A percentile compares a stretch with the other conserved stretches of the same genome.
phyloP scores from a whole-genome alignment of 2,329 filamentous ascomycete genomes.

The Xylariaceae sp. region DNA sequence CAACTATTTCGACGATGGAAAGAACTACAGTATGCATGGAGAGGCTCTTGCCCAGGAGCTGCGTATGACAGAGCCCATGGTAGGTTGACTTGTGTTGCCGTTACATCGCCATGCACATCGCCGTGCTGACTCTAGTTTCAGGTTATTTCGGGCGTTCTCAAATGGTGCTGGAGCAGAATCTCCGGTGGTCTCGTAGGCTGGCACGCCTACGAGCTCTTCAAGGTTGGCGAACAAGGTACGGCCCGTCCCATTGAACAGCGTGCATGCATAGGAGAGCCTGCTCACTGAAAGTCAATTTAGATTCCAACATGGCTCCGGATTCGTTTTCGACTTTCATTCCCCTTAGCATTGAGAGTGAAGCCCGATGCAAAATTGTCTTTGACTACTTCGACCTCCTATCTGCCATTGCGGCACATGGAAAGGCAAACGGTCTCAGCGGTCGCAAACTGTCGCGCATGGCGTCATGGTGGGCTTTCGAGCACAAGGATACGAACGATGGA shows the following conservation, averaged over 20 bases:
- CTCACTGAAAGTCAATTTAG: conserved; percentile 41
- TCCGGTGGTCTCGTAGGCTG: conserved; percentile 89
- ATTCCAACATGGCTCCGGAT: conserved; percentile 85
- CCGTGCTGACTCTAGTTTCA: conserved; percentile 35
- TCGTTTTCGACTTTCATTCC: conserved; percentile 97
- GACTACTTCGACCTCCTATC: conserved; percentile 94
- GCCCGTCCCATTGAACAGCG: conserved; percentile 7
- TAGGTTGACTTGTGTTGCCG: conserved; percentile 40
- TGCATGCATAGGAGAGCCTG: no score
- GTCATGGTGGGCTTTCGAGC: conserved; percentile 98
- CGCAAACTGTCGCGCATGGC: conserved; percentile 92
- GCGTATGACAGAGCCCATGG: conserved; percentile 89
- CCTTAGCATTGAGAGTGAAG: conserved; percentile 81
- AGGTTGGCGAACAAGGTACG: conserved; percentile 83
- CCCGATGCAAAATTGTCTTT: conserved; percentile 83
- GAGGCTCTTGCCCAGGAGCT: conserved; percentile 76
- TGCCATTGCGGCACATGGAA: conserved; percentile 86
- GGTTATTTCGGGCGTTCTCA: conserved; percentile 89
- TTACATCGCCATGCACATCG: not conserved
- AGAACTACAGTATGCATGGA: conserved; percentile 56
- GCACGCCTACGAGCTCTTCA: conserved; percentile 96
- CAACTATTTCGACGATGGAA: conserved; percentile 80
- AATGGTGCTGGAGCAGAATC: conserved; percentile 97
- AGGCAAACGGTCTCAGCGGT: conserved; percentile 86
- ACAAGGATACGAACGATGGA: conserved; percentile 77